Percentiles rank a stretch among this genome's conserved stretches.
Evolutionary conservation across 75 land plant species (phyloP).

Genomic region (Adiantum capillusveneris): DNA sequence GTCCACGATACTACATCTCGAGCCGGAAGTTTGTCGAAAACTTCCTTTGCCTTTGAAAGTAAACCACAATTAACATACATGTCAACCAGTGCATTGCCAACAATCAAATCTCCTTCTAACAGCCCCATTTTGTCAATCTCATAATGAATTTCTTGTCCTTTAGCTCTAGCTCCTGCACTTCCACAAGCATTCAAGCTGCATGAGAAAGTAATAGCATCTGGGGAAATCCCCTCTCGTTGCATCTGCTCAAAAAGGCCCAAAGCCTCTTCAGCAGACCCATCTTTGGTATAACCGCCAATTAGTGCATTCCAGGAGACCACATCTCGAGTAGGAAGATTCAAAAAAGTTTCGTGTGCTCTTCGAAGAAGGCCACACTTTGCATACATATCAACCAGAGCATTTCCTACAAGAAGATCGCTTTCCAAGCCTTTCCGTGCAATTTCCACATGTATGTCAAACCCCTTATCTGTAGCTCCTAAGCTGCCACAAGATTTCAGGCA

Average conservation of each 20-base stretch:
- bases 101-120: constrained; percentile 6
- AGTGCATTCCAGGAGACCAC: constrained; percentile 5
- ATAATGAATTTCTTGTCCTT: constrained; percentile 18
- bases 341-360: constrained; percentile 4
- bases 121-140: constrained; percentile 12
- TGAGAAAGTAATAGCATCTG: constrained; percentile 17
- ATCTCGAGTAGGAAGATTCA: not conserved
- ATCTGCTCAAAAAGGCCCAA: constrained; percentile 5
- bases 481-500: constrained; percentile 8
- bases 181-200: constrained; percentile 17
- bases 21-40: constrained; percentile 38
- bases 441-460: constrained; percentile 2
- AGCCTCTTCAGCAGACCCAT: not conserved
- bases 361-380: constrained; percentile 8
- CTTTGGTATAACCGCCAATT: constrained; percentile 1
- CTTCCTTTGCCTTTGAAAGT: constrained; percentile 6
- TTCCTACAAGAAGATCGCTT: constrained; percentile 2
- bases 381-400: constrained; percentile 14
- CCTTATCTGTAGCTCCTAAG: constrained; percentile 5
- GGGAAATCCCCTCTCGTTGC: constrained; percentile 1
- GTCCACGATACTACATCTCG: constrained; percentile 53
- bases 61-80: constrained; percentile 22
- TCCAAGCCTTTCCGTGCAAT: not conserved
- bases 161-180: constrained; percentile 1
- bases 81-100: constrained; percentile 16